Evolutionary conservation across 1,284 basidiomycete species (phyloP).

Genomic region (Malassezia arunalokei): DNA sequence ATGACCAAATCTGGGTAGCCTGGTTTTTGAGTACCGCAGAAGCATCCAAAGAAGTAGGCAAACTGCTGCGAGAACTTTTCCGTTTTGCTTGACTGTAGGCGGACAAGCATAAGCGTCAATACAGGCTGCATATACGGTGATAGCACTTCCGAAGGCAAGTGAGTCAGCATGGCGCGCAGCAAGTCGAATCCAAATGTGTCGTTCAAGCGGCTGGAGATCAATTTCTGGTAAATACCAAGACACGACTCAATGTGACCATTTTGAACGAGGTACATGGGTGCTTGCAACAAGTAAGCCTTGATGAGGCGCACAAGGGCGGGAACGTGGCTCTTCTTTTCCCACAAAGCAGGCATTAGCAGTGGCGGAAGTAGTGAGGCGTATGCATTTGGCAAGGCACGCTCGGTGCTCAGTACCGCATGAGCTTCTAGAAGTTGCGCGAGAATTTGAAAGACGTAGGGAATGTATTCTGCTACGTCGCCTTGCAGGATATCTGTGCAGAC

Average conservation of each 20-base stretch:
- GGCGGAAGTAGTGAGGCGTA: constrained; percentile 71
- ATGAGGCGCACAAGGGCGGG: constrained; percentile 82
- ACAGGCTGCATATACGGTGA: constrained; percentile 62
- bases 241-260: constrained; percentile 65
- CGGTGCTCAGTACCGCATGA: constrained; percentile 49
- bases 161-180: constrained; percentile 62
- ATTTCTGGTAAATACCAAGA: constrained; percentile 79
- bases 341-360: constrained; percentile 71
- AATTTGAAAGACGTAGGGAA: constrained; percentile 94
- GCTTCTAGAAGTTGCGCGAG: constrained; percentile 88
- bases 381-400: constrained; percentile 55
- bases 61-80: constrained; percentile 77
- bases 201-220: constrained; percentile 76
- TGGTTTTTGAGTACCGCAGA: constrained; percentile 62
- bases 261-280: constrained; percentile 59
- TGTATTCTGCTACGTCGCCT: constrained; percentile 89
- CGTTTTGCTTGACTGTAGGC: constrained; percentile 79
- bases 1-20: constrained; percentile 69
- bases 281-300: constrained; percentile 68
- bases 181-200: constrained; percentile 86
- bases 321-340: constrained; percentile 91
- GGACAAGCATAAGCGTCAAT: constrained; percentile 66
- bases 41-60: constrained; percentile 64
- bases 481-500: constrained; percentile 79
- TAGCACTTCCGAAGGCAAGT: constrained; percentile 64